These are phyloP conservation scores for Suillus placidus DNA, from an alignment of 768 basidiomycete species.

Conservation along the genomic window DNA sequence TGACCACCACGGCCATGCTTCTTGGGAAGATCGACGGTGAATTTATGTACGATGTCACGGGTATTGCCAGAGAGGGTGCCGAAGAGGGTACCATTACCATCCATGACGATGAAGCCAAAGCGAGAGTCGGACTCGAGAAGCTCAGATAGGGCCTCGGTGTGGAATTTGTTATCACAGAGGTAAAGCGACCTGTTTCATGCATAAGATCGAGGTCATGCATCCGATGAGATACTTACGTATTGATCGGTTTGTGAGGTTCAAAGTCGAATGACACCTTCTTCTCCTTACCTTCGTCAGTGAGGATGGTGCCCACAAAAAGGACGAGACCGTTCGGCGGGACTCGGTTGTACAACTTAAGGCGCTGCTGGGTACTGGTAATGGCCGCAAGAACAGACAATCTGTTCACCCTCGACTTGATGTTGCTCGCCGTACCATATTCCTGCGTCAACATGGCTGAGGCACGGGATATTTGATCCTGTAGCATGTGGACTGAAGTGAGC, in stretches of 20 bases:
- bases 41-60: conserved; percentile 96
- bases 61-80: conserved; percentile 96
- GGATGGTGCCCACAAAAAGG: conserved; percentile 95
- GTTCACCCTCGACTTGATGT: conserved; percentile 99
- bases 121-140: conserved; percentile 96
- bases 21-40: conserved; percentile 98
- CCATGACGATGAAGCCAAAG: conserved; percentile 99
- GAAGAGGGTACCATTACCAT: conserved; percentile 96
- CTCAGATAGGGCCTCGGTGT: conserved; percentile 96
- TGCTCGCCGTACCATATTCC: conserved; percentile 98
- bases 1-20: conserved; percentile 99
- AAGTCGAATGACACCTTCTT: conserved; percentile 99
- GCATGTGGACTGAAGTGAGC: conserved; percentile 12
- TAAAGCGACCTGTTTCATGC: conserved; percentile 78
- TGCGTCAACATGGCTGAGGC: conserved; percentile 96
- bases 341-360: conserved; percentile 94
- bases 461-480: conserved; percentile 90
- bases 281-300: conserved; percentile 99
- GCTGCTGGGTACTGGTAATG: conserved; percentile 97
- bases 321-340: conserved; percentile 97
- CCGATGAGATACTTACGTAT: conserved; percentile 66
- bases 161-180: conserved; percentile 99
- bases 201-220: conserved; percentile 9
- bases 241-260: conserved; percentile 98
- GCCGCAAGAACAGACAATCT: conserved; percentile 96